phyloP scores from a whole-genome alignment of 2,329 filamentous ascomycete genomes.

The Beauveria sp. region DNA sequence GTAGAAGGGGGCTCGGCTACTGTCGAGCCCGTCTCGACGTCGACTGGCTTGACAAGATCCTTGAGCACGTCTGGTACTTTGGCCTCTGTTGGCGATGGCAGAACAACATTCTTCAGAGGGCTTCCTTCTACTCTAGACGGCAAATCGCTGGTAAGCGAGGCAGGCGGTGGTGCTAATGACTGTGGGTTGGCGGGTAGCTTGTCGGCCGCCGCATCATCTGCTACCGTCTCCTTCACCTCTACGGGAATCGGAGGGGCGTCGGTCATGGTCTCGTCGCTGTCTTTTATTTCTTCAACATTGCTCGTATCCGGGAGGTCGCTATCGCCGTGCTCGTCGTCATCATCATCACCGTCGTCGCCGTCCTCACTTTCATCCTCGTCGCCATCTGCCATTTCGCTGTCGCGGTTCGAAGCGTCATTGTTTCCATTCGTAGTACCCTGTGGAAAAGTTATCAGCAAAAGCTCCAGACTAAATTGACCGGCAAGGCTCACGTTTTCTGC shows the following conservation, averaged over 20 bases:
- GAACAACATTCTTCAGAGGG: constrained; percentile 44
- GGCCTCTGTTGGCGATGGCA: constrained; percentile 38
- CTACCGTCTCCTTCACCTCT: constrained; percentile 26
- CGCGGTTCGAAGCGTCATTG: constrained; percentile 36
- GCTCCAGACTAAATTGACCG: background rate
- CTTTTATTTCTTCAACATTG: constrained; percentile 6
- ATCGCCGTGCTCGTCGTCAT: constrained; percentile 27
- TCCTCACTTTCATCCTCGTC: constrained; percentile 39
- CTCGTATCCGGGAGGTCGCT: constrained; percentile 12
- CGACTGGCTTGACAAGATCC: background rate
- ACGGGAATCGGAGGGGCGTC: constrained; percentile 11
- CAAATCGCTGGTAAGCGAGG: constrained; percentile 20
- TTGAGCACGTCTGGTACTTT: background rate
- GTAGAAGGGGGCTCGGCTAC: constrained; percentile 26
- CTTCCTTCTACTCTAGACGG: constrained; percentile 40
- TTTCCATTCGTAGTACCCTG: constrained; percentile 37
- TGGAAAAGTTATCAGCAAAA: constrained; percentile 16
- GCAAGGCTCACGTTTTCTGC: constrained; percentile 20
- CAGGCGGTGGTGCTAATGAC: constrained; percentile 24
- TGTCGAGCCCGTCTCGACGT: constrained; percentile 17
- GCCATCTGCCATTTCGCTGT: constrained; percentile 48
- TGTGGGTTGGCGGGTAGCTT: constrained; percentile 22
- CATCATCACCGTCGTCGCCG: constrained; percentile 40
- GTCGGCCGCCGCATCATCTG: constrained; percentile 25
- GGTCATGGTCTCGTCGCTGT: constrained; percentile 15